These are phyloP conservation scores for Cryphonectria radicalis DNA, from an alignment of 2,329 filamentous ascomycete genomes.

Conservation along the genomic window DNA sequence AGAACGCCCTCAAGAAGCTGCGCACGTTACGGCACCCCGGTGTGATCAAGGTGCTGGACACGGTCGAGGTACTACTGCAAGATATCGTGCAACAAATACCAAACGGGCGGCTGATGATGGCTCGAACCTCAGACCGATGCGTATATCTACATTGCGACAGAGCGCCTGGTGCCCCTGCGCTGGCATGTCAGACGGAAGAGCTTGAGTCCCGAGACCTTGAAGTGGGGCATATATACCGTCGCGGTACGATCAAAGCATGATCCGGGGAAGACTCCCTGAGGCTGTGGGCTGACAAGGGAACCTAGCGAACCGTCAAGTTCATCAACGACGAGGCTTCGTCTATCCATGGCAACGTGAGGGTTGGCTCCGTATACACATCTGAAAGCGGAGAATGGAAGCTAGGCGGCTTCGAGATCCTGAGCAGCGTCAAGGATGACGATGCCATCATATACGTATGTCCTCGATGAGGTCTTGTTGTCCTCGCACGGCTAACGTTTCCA, in stretches of 20 bases:
- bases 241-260: slow-evolving; percentile 59
- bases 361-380: slow-evolving; percentile 87
- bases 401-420: slow-evolving; percentile 89
- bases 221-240: slow-evolving; percentile 91
- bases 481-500: slow-evolving; percentile 22
- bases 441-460: slow-evolving; percentile 78
- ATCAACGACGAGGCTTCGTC: slow-evolving; percentile 93
- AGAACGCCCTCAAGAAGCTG: slow-evolving; percentile 92
- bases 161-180: slow-evolving; percentile 81
- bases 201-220: slow-evolving; percentile 87
- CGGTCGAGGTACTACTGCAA: slow-evolving; percentile 72
- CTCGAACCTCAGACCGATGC: slow-evolving; percentile 71
- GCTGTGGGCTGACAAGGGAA: slow-evolving; percentile 10
- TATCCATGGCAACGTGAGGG: slow-evolving; percentile 84
- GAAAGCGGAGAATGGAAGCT: slow-evolving; percentile 99
- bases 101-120: slow-evolving; percentile 30
- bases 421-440: slow-evolving; percentile 94
- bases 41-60: slow-evolving; percentile 91
- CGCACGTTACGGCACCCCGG: slow-evolving; percentile 92
- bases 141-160: slow-evolving; percentile 95
- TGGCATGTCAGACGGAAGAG: slow-evolving; percentile 92
- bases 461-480: neutral
- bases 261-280: no score
- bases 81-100: slow-evolving; percentile 21
- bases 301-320: slow-evolving; percentile 86